Evolutionary conservation across 106 monocot species (phyloP), one percentile per base, ranked within the genome.

Genomic region (Apostasia ramifera): DNA sequence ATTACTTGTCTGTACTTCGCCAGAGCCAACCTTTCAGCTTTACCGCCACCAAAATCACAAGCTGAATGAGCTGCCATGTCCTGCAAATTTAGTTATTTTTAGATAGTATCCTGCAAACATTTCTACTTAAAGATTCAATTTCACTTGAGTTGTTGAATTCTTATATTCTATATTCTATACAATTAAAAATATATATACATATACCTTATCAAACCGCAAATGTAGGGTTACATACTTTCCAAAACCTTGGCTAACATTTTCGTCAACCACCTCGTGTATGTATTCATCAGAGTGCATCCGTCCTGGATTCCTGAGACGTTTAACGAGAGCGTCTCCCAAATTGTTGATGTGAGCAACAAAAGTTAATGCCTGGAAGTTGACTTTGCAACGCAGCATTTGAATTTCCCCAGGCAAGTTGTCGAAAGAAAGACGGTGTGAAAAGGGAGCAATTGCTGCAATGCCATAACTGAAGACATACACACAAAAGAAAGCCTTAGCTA

Each of bases 41-140:
- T 95, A 2, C 95, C 95, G 47, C 95, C 95, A 64, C 91, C 91
- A 80, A 95, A 95, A 76, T 95, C 95, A 57, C 95, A 91, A 2
- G 88, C 95, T 14, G 91, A 95, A 78, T 95, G 95, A 15, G 95
- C 95, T 69, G 95, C 95, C 94, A 95, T 95, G 68, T 95, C 95
- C 95, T 95, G 76, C 66, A 77, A 47, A 59, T 44, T 45, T 26
- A 26, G 26, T 26, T 26, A 26, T 26, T 26, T 26, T 26, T 26
- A 26, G 26, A 26, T 26, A 26, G 26, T 26, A 26, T 26, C 26
- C 26, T 26, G 26, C 26, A 26, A 26, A 26, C 26, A 26, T 26
- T 26, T 26, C 26, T 26, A 26, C 26, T 26, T 26, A 26, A 26
- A 26, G 26, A 26, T 26, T 26, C 26, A 26, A 26, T 26, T 26